Evolutionary conservation across 2,329 filamentous ascomycete genomes (phyloP).

Genomic region (Claviceps capensis): DNA sequence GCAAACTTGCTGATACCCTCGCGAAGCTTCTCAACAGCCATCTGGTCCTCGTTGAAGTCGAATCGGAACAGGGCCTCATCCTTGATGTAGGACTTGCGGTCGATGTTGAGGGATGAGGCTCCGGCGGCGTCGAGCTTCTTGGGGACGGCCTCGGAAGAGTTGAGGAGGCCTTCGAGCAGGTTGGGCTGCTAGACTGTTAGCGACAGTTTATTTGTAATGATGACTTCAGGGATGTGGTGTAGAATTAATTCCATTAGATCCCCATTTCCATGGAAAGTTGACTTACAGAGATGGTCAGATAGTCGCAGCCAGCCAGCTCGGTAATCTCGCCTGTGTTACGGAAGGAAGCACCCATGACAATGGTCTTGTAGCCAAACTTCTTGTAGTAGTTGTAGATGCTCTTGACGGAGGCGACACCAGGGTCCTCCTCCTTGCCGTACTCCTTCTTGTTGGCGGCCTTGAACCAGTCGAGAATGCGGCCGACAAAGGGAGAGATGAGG

Average conservation of each 20-base stretch:
- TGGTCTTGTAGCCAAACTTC: constrained; percentile 98
- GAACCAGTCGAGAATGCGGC: constrained; percentile 98
- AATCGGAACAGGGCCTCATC: constrained; percentile 90
- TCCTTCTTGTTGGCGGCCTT: constrained; percentile 93
- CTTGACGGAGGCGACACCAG: constrained; percentile 89
- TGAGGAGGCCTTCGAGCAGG: constrained; percentile 86
- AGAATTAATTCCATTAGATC: constrained; percentile 10
- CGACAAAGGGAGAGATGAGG: constrained; percentile 98
- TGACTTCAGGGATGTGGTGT: background rate
- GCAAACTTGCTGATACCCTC: constrained; percentile 99
- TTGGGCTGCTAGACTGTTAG: constrained; percentile 46
- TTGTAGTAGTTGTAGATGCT: constrained; percentile 99
- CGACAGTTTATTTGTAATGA: background rate
- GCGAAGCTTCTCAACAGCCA: constrained; percentile 97
- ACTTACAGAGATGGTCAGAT: constrained; percentile 88
- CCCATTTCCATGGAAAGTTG: background rate
- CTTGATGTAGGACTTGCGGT: constrained; percentile 84
- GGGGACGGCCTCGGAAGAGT: constrained; percentile 67
- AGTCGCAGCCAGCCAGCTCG: constrained; percentile 95
- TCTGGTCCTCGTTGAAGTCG: constrained; percentile 99
- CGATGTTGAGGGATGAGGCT: constrained; percentile 57
- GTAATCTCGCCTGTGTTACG: constrained; percentile 93
- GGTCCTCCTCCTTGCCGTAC: constrained; percentile 80
- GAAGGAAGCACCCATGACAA: constrained; percentile 99
- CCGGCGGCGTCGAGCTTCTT: constrained; percentile 74